Evolutionary conservation across 2,329 filamentous ascomycete species (phyloP).

Genomic region (Beauveria bassiana): DNA sequence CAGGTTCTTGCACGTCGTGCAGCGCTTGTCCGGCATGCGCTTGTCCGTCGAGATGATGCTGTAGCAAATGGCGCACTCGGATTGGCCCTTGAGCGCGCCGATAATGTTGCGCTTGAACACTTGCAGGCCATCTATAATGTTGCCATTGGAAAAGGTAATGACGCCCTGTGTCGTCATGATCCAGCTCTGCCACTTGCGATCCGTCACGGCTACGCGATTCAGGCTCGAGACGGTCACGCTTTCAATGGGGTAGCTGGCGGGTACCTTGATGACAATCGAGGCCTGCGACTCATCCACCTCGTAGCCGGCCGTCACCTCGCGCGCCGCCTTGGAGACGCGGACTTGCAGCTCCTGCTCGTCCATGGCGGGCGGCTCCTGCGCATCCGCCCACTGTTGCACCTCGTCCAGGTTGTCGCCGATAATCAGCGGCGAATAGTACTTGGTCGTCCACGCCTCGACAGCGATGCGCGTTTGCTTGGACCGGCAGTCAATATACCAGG

Average conservation of each 20-base stretch:
- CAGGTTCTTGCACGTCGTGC: slow-evolving; percentile 84
- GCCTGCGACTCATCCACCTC: slow-evolving; percentile 82
- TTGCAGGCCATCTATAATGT: slow-evolving; percentile 76
- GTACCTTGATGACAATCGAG: slow-evolving; percentile 73
- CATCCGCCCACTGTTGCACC: slow-evolving; percentile 58
- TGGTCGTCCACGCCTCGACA: slow-evolving; percentile 79
- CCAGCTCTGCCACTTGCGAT: slow-evolving; percentile 91
- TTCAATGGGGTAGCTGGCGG: slow-evolving; percentile 74
- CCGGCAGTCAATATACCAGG: slow-evolving; percentile 76
- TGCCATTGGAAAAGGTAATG: slow-evolving; percentile 87
- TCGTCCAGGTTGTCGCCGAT: slow-evolving; percentile 58
- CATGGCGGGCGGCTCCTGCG: slow-evolving; percentile 38
- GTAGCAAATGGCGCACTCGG: slow-evolving; percentile 95
- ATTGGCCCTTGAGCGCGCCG: slow-evolving; percentile 84
- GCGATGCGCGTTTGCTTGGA: slow-evolving; percentile 73
- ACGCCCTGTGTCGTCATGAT: slow-evolving; percentile 81
- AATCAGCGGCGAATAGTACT: slow-evolving; percentile 67
- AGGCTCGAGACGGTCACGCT: slow-evolving; percentile 67
- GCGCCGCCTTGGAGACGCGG: slow-evolving; percentile 61
- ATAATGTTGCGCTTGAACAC: slow-evolving; percentile 83
- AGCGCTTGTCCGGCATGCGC: slow-evolving; percentile 85
- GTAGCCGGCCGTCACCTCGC: slow-evolving; percentile 77
- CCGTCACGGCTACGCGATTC: slow-evolving; percentile 78
- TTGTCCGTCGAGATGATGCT: slow-evolving; percentile 84
- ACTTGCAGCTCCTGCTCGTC: slow-evolving; percentile 54